Percentiles rank a stretch among this genome's conserved stretches.
phyloP scores from a whole-genome alignment of 148 eudicot genomes.

The Dianthus caryophyllus region DNA sequence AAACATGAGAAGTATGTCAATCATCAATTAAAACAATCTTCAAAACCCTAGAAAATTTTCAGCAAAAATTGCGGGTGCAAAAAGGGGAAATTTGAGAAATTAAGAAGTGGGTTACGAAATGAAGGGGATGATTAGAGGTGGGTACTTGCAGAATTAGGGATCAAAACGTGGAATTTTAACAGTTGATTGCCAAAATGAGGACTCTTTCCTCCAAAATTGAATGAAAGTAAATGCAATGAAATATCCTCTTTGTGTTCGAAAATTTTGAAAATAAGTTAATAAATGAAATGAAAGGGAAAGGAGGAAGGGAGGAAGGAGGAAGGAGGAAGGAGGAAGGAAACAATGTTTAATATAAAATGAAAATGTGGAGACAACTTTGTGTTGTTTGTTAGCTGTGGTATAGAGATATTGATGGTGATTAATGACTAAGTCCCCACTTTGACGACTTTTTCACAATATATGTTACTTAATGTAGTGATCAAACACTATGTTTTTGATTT shows the following conservation, averaged over 20 bases:
- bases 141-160: conserved; percentile 9
- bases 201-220: neutral
- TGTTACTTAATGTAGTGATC: no score
- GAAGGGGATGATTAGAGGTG: neutral
- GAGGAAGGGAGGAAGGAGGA: neutral
- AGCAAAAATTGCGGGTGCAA: neutral
- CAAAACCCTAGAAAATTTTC: conserved; percentile 7
- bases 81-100: neutral
- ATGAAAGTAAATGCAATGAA: neutral
- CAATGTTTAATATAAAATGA: no score
- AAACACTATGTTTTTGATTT: no score
- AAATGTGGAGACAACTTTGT: no score
- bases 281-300: no score
- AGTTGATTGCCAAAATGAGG: conserved; percentile 12
- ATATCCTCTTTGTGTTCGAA: no score
- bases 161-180: conserved; percentile 8
- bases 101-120: conserved; percentile 5
- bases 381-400: no score
- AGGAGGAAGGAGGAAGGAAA: no score
- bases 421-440: conserved; percentile 33
- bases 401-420: conserved; percentile 28
- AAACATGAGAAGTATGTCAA: conserved; percentile 49
- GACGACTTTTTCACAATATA: no score
- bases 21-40: conserved; percentile 14
- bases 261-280: no score